phyloP scores from a whole-genome alignment of 106 monocot species.

The Acorus gramineus region DNA sequence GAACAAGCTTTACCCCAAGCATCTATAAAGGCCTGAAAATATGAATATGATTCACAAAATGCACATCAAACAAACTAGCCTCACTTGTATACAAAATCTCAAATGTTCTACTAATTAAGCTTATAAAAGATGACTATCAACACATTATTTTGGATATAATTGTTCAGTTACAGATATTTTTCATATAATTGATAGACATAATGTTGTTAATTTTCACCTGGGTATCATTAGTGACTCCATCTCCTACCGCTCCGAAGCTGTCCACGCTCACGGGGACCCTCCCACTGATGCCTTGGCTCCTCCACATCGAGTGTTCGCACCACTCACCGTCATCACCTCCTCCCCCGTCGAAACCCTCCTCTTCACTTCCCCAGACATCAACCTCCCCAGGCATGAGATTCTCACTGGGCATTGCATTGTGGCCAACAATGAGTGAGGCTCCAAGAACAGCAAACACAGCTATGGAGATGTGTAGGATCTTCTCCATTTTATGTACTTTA shows the following conservation, averaged over 20 bases:
- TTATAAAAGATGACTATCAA: no score
- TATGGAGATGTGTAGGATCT: no score
- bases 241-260: conserved; percentile 86
- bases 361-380: conserved; percentile 4
- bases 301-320: conserved; percentile 7
- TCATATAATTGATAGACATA: no score
- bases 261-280: conserved; percentile 77
- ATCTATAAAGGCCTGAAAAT: conserved; percentile 52
- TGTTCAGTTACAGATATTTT: no score
- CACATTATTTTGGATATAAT: no score
- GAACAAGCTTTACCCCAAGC: conserved; percentile 81
- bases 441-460: background rate
- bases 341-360: background rate
- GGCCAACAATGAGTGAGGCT: background rate
- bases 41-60: no score
- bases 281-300: conserved; percentile 10
- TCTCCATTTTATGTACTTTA: no score
- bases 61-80: no score
- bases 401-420: background rate
- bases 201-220: conserved; percentile 24
- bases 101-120: no score
- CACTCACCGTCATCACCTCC: background rate
- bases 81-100: no score
- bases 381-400: conserved; percentile 1
- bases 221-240: conserved; percentile 84